A percentile compares a stretch with the other conserved stretches of the same genome.
Evolutionary conservation across 148 eudicot species (phyloP).

Genomic region (Vaccinium vitisidaea): DNA sequence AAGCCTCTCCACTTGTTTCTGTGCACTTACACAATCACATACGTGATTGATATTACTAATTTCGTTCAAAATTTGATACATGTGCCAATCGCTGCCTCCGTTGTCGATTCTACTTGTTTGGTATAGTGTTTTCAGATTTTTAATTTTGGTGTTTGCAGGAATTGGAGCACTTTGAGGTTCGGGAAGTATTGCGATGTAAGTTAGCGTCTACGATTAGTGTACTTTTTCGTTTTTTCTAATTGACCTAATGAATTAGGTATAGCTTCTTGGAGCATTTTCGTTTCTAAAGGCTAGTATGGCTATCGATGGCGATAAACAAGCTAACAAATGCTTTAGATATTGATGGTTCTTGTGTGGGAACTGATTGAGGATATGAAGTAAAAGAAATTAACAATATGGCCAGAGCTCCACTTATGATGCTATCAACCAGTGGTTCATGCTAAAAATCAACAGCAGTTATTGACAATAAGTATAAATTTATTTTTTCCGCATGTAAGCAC

Average conservation of each 20-base stretch:
- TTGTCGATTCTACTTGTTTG: background rate
- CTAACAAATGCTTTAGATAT: background rate
- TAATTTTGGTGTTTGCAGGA: slow-evolving; percentile 41
- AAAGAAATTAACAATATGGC: background rate
- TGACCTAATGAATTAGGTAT: background rate
- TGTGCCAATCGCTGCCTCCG: background rate
- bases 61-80: background rate
- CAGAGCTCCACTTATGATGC: background rate
- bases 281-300: background rate
- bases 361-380: background rate
- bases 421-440: background rate
- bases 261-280: background rate
- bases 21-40: too few species aligned
- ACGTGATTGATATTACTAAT: background rate
- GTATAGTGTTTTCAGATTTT: background rate
- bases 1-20: slow-evolving; percentile 6
- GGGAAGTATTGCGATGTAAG: slow-evolving; percentile 92
- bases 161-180: slow-evolving; percentile 85
- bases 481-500: background rate
- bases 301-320: background rate
- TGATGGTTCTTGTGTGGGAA: background rate
- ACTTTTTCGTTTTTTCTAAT: background rate
- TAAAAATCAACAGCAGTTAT: background rate
- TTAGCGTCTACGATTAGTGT: background rate
- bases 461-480: too few species aligned